Base-by-base conservation (phyloP, 1,139 yeast species). In the Yamadazyma spencermartinsiae region DNA sequence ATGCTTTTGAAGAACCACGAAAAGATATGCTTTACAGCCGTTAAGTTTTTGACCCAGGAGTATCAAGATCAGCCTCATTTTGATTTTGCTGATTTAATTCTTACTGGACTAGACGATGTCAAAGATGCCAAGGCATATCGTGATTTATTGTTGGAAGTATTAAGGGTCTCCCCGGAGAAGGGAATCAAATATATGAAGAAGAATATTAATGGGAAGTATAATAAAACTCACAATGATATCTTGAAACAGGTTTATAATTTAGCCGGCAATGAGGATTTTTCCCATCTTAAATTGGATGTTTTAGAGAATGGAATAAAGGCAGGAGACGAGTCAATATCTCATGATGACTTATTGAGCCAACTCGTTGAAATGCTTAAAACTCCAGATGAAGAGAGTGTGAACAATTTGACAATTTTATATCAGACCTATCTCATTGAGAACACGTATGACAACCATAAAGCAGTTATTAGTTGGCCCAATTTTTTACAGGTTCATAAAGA, bases 381-480 rank as follows among this genome's bases (percentile, higher is more conserved):
- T 3, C 48, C 51, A n/a, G 35, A 42, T 31, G 63, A 55, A 34
- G 50, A 40, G 8, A 55, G 53, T 17, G 33, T 41, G 2, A 51
- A 51, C 24, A 63, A 66, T 39, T 57, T 68, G 31, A 43, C 41
- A 4, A 55, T 62, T 8, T 45, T 69, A 4, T 44, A 49, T 23
- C 48, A 54, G 7, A 60, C 72, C 1, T 72, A 52, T 40, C 42
- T 43, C 33, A 44, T 61, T 3, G 69, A 67, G 33, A 67, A 64
- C 39, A 45, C 58, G 2, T 53, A 69, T 33, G 39, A 45, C 1
- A 36, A 39, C 12, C 48, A 42, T 26, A 63, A 60, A 16, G 47
- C 57, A 3, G 46, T 48, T 13, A 49, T 60, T 2, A 47, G 65
- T 12, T 72, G 76, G 76, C 44, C 61, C 3, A 69, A 65, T 32